A percentile compares a stretch with the other conserved stretches of the same genome.
Evolutionary conservation across 257 asterid species (phyloP).

Genomic region (Sherardia arvensis): DNA sequence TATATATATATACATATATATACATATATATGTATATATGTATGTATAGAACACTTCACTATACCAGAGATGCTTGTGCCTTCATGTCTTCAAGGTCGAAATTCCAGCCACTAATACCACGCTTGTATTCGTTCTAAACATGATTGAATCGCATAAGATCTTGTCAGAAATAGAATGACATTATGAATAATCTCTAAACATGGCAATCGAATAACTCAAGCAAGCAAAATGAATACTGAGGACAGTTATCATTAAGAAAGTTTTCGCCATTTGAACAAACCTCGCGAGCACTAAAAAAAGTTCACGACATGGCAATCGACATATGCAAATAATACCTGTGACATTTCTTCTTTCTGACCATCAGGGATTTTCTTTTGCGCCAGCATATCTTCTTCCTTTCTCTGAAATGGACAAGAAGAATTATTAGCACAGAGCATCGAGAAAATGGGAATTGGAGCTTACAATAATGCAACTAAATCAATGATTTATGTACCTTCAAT

Average conservation of each 20-base stretch:
- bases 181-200: neutral
- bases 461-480: neutral
- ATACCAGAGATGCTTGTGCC: constrained; percentile 63
- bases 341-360: constrained; percentile 84
- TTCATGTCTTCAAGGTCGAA: constrained; percentile 59
- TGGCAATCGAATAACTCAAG: neutral
- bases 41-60: constrained; percentile 7
- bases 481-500: constrained; percentile 51
- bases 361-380: constrained; percentile 97
- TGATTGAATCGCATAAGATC: constrained; percentile 4
- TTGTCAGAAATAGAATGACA: neutral
- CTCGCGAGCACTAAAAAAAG: neutral
- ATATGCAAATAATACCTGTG: constrained; percentile 53
- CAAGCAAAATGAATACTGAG: no score
- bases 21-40: no score
- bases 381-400: constrained; percentile 90
- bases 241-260: neutral
- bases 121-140: constrained; percentile 57
- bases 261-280: neutral
- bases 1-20: no score
- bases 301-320: neutral
- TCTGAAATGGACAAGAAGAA: constrained; percentile 30
- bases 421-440: constrained; percentile 24
- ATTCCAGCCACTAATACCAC: constrained; percentile 67
- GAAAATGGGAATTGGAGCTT: constrained; percentile 5